Evolutionary conservation across 2,329 filamentous ascomycete genomes (phyloP), one percentile per base, ranked within the genome.

Genomic region (Pseudopyricularia javanii): DNA sequence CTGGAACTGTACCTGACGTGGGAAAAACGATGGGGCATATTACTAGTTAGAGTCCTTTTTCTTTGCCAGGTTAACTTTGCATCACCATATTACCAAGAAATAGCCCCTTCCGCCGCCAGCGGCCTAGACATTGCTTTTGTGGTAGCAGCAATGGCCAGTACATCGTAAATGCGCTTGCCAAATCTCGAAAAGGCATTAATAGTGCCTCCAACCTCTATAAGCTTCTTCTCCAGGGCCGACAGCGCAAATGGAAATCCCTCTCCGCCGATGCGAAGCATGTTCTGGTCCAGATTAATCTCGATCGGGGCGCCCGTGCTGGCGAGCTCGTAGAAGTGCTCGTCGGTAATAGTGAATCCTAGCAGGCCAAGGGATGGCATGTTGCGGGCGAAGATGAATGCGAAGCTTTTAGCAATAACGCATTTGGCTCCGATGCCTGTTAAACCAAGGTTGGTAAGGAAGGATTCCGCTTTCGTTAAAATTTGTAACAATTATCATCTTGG

Each of bases 341-440:
- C 66, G 0, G 54, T 50, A 12, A 75, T 64, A 2, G 60, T 62
- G 49, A 75, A 70, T 0, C 70, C 70, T 15, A 74, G 56, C 0
- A 75, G 64, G 0, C 73, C 72, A 0, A 74, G 58, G 34, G 63
- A 71, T 0, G 72, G 69, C 61, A 70, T 67, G 57, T 75, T 75
- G 2, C 70, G 65, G 7, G 62, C 62, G 53, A 70, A 74, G 54
- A 74, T 74, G 58, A 74, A 74, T 0, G 69, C 66, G 53, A 73
- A 75, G 0, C 66, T 70, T 48, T 64, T 59, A 1, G 70, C 71
- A 52, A 74, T 72, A 1, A 74, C 69, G 51, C 66, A 70, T 56
- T 69, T 55, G 1, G 74, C 63, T 1, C 67, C 68, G 26, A 52
- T 57, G 12, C 64, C 61, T 58, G 47, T 12, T 22, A 8, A 40